These are phyloP conservation scores for Odonthalia washingtoniensis DNA, from an alignment of 31 red algal species.

Conservation along the genomic window DNA sequence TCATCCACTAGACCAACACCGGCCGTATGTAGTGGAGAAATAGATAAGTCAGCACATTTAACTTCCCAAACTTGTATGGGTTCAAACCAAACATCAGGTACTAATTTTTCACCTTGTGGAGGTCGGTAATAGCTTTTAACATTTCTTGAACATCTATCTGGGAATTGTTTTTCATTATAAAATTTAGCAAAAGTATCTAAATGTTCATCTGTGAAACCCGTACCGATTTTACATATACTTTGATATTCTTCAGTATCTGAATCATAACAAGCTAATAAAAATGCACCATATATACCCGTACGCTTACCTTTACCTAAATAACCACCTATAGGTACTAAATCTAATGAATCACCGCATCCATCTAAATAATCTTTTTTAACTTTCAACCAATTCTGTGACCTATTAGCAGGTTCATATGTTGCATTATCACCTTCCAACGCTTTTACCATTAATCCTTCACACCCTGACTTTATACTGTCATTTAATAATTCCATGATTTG, in stretches of 20 bases:
- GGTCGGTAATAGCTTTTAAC: slow-evolving; percentile 67
- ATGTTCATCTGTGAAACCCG: slow-evolving; percentile 91
- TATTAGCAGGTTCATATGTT: slow-evolving; percentile 98
- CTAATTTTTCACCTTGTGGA: slow-evolving; percentile 53
- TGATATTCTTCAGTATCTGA: slow-evolving; percentile 94
- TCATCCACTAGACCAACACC: slow-evolving; percentile 74
- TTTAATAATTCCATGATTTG: slow-evolving; percentile 85
- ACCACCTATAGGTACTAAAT: slow-evolving; percentile 96
- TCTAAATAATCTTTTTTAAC: slow-evolving; percentile 99
- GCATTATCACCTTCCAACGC: slow-evolving; percentile 79
- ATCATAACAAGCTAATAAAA: slow-evolving; percentile 97
- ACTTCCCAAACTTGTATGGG: slow-evolving; percentile 98
- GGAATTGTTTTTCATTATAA: slow-evolving; percentile 61
- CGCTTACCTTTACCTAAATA: slow-evolving; percentile 96
- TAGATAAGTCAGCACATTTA: slow-evolving; percentile 89
- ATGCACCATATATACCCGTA: slow-evolving; percentile 92
- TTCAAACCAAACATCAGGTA: slow-evolving; percentile 98
- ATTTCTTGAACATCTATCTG: slow-evolving; percentile 26
- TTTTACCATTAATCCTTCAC: slow-evolving; percentile 99
- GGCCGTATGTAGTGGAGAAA: slow-evolving; percentile 92
- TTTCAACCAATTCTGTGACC: slow-evolving; percentile 99
- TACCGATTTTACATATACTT: slow-evolving; percentile 96
- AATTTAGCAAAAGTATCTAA: slow-evolving; percentile 83
- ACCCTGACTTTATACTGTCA: slow-evolving; percentile 82
- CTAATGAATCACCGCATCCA: slow-evolving; percentile 93